Evolutionary conservation across 2,329 filamentous ascomycete genomes (phyloP).

Genomic region (Ascosphaera pollenicola): DNA sequence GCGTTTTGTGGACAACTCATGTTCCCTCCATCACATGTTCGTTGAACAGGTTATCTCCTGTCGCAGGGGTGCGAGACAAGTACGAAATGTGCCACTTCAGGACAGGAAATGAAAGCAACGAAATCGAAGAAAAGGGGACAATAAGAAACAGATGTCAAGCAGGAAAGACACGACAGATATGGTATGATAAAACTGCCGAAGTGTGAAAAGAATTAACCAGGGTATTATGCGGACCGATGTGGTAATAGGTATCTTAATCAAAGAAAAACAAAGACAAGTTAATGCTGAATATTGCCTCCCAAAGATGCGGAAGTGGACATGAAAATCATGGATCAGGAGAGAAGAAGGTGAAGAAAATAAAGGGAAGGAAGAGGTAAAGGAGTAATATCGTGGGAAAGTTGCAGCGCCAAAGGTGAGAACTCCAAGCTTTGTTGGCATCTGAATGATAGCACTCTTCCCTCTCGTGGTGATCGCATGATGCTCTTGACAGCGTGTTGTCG

Average conservation of each 20-base stretch:
- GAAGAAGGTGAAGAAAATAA: not conserved
- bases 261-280: slow-evolving; percentile 2
- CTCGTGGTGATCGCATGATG: too few species aligned
- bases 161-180: slow-evolving; percentile 2
- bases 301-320: not conserved
- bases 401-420: too few species aligned
- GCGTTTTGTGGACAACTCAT: too few species aligned
- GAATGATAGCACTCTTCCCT: too few species aligned
- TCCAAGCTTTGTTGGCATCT: too few species aligned
- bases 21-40: too few species aligned
- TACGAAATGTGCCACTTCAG: too few species aligned
- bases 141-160: slow-evolving; percentile 1
- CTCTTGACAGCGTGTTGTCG: too few species aligned
- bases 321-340: not conserved
- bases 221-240: slow-evolving; percentile 7
- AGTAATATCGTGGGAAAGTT: too few species aligned
- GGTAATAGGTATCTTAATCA: slow-evolving; percentile 3
- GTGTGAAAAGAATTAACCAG: not conserved
- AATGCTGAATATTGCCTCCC: not conserved
- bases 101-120: too few species aligned
- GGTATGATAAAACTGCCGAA: slow-evolving; percentile 6
- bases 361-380: not conserved
- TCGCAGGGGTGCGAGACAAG: too few species aligned
- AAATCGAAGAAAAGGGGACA: slow-evolving; percentile 4
- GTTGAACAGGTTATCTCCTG: too few species aligned